Evolutionary conservation across 192 early-diverging fungal species (phyloP).

Genomic region (Linnemannia elongata): DNA sequence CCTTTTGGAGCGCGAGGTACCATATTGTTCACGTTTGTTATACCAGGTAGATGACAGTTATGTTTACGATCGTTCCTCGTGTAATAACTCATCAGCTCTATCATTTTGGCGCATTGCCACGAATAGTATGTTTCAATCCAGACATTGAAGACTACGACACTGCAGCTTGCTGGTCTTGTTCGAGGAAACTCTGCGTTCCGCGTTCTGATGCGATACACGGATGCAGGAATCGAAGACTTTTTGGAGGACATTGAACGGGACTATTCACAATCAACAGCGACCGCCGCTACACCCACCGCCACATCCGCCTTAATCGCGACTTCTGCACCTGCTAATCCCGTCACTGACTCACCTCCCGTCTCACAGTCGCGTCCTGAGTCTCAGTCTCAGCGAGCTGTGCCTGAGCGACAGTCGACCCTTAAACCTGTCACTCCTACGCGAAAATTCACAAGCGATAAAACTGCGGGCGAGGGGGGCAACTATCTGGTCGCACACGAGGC

Average conservation of each 20-base stretch:
- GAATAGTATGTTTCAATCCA: conserved; percentile 69
- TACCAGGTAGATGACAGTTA: neutral
- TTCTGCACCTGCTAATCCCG: neutral
- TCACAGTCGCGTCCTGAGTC: neutral
- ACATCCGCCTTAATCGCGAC: conserved; percentile 7
- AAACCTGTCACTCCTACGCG: neutral
- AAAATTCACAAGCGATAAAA: conserved; percentile 33
- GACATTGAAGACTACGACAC: conserved; percentile 74
- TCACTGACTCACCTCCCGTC: neutral
- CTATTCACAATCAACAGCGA: conserved; percentile 1
- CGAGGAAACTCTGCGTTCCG: conserved; percentile 79
- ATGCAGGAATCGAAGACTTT: conserved; percentile 62
- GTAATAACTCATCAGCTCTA: neutral
- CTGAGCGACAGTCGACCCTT: neutral
- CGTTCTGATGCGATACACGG: conserved; percentile 73
- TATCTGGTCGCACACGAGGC: conserved; percentile 22
- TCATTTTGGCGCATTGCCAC: neutral
- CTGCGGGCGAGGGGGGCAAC: conserved; percentile 28
- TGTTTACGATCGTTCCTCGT: no score
- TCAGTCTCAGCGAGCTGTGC: neutral
- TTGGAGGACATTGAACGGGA: conserved; percentile 59
- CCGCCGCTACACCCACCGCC: neutral
- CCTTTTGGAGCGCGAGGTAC: conserved; percentile 76
- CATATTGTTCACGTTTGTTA: neutral
- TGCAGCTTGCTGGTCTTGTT: conserved; percentile 76